phyloP scores from a whole-genome alignment of 805 yeast genomes.

The Pichia paraexigua region DNA sequence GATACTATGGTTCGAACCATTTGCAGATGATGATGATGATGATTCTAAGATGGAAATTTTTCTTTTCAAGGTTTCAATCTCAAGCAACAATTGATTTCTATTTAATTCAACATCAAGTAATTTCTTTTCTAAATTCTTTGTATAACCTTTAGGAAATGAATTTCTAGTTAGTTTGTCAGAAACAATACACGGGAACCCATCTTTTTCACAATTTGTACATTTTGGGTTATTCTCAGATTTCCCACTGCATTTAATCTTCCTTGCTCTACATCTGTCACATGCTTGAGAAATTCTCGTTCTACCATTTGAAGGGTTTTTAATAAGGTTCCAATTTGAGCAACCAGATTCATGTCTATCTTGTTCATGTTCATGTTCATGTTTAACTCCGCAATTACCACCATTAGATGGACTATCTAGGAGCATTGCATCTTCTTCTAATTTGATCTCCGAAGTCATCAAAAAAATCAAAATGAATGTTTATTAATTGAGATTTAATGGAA shows the following conservation, averaged over 20 bases:
- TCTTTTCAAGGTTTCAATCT: constrained; percentile 23
- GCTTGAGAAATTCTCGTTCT: constrained; percentile 61
- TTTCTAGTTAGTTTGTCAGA: constrained; percentile 68
- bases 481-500: not conserved
- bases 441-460: not conserved
- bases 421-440: not conserved
- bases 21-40: not conserved
- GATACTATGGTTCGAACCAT: not conserved
- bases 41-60: constrained; percentile 4
- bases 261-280: constrained; percentile 72
- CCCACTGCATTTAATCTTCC: constrained; percentile 73
- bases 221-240: constrained; percentile 39
- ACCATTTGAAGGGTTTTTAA: constrained; percentile 30
- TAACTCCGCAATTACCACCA: not conserved
- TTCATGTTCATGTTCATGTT: not conserved
- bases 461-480: too few relatives aligned
- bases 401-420: not conserved
- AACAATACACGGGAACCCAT: constrained; percentile 61
- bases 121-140: constrained; percentile 62
- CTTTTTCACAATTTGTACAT: constrained; percentile 58
- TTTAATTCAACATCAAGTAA: constrained; percentile 55
- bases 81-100: constrained; percentile 32
- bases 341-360: not conserved
- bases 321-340: constrained; percentile 23
- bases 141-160: constrained; percentile 76